Evolutionary conservation across 2,329 filamentous ascomycete species (phyloP).

Genomic region (Blastomyces percursus): DNA sequence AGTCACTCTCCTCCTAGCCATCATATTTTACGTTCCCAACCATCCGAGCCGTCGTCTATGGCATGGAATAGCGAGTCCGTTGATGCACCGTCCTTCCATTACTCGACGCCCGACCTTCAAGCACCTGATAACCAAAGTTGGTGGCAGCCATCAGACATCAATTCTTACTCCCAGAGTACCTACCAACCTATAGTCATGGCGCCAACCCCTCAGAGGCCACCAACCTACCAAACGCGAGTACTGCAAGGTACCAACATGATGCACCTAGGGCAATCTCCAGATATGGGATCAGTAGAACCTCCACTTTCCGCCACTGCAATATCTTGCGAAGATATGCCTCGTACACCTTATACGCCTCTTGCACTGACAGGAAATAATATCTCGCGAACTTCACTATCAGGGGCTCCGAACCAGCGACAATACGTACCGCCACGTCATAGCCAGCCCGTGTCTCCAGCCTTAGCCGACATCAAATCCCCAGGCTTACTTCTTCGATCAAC

Average conservation of each 20-base stretch:
- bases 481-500: constrained; percentile 4
- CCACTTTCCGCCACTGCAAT: constrained; percentile 17
- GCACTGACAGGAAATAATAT: constrained; percentile 2
- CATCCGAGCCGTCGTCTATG: constrained; percentile 29
- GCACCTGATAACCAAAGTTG: constrained; percentile 28
- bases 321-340: constrained; percentile 7
- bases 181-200: constrained; percentile 28
- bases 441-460: constrained; percentile 7
- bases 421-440: constrained; percentile 7
- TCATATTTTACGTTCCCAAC: constrained; percentile 29
- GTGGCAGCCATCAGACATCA: constrained; percentile 30
- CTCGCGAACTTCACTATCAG: constrained; percentile 7
- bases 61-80: constrained; percentile 34
- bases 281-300: constrained; percentile 23
- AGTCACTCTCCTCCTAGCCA: constrained; percentile 29
- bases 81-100: constrained; percentile 27
- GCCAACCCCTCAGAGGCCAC: constrained; percentile 25
- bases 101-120: constrained; percentile 29
- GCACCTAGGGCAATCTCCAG: constrained; percentile 28
- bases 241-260: constrained; percentile 31
- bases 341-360: constrained; percentile 6
- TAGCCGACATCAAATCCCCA: not conserved
- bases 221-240: constrained; percentile 23
- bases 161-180: constrained; percentile 23
- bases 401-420: not conserved